These are phyloP conservation scores for Paramecium sexaurelia DNA, from an alignment of 73 alveolate genomes.

Conservation along the genomic window DNA sequence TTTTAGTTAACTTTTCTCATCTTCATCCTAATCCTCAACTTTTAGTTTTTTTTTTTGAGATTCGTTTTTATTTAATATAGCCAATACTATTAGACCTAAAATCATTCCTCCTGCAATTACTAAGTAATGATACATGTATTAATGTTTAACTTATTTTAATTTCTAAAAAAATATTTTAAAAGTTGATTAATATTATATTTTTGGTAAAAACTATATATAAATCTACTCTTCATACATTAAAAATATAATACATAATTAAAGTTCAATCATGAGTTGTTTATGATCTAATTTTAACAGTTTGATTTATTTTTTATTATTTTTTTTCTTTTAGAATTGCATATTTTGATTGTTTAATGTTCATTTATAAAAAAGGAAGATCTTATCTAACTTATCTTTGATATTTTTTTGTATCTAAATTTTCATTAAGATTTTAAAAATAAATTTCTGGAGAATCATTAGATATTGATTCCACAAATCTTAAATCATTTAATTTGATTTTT, in stretches of 20 bases:
- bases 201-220: background rate
- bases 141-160: background rate
- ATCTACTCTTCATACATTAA: background rate
- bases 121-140: background rate
- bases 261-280: background rate
- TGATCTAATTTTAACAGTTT: background rate
- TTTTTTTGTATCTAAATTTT: background rate
- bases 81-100: background rate
- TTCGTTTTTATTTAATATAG: background rate
- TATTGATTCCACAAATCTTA: background rate
- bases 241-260: background rate
- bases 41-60: background rate
- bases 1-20: background rate
- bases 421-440: background rate
- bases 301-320: background rate
- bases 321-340: background rate
- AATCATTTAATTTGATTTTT: background rate
- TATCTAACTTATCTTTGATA: background rate
- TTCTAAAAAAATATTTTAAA: too few species aligned
- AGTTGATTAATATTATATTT: background rate
- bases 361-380: background rate
- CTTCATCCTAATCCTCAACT: background rate
- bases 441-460: background rate
- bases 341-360: background rate
- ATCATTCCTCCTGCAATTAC: slow-evolving; percentile 12